phyloP scores from a whole-genome alignment of 768 basidiomycete genomes.

The Fomitopsis pulvina region DNA sequence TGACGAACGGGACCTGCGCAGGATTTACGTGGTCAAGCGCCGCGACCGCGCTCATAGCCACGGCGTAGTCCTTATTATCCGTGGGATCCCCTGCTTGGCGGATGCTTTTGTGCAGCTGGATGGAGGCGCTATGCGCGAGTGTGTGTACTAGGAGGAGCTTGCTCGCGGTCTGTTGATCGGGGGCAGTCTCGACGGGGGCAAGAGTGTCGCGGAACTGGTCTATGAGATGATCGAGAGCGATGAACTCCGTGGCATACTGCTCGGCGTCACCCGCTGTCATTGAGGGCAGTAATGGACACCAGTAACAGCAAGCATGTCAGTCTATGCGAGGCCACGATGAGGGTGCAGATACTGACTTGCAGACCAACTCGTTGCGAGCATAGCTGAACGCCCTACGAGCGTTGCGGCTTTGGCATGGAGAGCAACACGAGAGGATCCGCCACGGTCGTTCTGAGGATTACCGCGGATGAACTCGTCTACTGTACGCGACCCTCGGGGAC shows the following conservation, averaged over 20 bases:
- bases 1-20: constrained; percentile 12
- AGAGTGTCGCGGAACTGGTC: constrained; percentile 11
- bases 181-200: constrained; percentile 5
- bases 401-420: constrained; percentile 17
- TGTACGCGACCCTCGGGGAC: constrained; percentile 3
- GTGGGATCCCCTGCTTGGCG: constrained; percentile 10
- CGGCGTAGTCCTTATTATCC: constrained; percentile 13
- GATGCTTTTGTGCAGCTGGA: constrained; percentile 21
- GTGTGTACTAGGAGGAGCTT: constrained; percentile 17
- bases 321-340: not conserved
- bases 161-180: constrained; percentile 8
- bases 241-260: constrained; percentile 11
- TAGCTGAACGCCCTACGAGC: constrained; percentile 15
- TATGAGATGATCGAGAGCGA: constrained; percentile 15
- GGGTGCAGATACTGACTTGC: constrained; percentile 10
- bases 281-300: not conserved
- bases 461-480: constrained; percentile 6
- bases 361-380: constrained; percentile 11
- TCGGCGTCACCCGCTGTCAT: constrained; percentile 2
- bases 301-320: not conserved
- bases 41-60: constrained; percentile 14
- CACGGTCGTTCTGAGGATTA: constrained; percentile 7
- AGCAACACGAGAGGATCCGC: constrained; percentile 13
- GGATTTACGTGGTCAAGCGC: constrained; percentile 12
- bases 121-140: constrained; percentile 17